Base-by-base conservation (phyloP, 768 basidiomycete genomes). In the Termitomyces sp. region DNA sequence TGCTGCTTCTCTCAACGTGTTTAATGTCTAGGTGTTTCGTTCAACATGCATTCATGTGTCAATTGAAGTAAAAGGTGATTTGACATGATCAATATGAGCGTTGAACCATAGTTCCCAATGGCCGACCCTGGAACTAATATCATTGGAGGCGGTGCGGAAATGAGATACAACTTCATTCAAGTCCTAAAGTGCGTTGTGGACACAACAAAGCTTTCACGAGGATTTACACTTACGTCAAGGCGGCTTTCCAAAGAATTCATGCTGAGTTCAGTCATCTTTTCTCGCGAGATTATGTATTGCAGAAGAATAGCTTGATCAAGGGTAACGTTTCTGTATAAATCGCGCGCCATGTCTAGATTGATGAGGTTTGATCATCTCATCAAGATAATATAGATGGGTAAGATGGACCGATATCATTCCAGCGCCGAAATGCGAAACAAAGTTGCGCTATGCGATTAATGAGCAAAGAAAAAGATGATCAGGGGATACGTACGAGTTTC, bases 391-490 rank as follows among this genome's bases (percentile, higher is more conserved):
- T 32, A n/a, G 12, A 50, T 36, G 49, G 51, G 31, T 31, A 18
- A 26, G 26, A 51, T 69, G 51, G 64, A 87, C 90, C 89, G 41
- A 90, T 85, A 62, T 90, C 89, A 61, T 85, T 80, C 85, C 86
- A 87, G 44, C 83, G 78, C 55, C 83, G 78, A 70, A 86, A 90
- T 4, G 87, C 85, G 68, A 83, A 83, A 69, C 90, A 91, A 20
- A 90, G 76, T 72, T 90, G 88, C 32, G 88, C 89, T 90, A 57
- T 36, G 37, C 26, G 43, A 4, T 26, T 3, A 18, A 32, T 43
- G 18, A 54, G 29, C 24, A 14, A 27, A 34, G 34, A 52, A 55
- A 50, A 46, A 61, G n/a, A 26, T 14, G 26, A 32, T 16, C 12
- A 26, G 54, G 36, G 36, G 42, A 24, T 43, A 82, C 88, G 68